A percentile compares a stretch with the other conserved stretches of the same genome.
phyloP scores from a whole-genome alignment of 2,329 filamentous ascomycete genomes.

The Graphiopsis chlorocephala region DNA sequence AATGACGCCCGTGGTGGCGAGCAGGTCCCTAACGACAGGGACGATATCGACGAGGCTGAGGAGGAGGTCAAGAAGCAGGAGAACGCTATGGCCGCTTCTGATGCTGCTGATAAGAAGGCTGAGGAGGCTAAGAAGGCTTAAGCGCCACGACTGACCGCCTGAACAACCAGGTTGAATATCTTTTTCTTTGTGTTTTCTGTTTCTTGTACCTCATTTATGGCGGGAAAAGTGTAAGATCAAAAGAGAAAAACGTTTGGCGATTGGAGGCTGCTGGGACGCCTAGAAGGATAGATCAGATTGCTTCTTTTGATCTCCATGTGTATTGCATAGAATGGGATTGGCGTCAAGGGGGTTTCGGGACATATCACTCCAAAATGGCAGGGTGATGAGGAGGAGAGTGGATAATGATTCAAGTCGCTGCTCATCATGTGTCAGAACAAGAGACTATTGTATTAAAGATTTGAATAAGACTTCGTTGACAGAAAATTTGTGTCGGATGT shows the following conservation, averaged over 20 bases:
- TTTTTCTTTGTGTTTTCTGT: neutral
- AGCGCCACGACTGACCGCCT: too few species aligned
- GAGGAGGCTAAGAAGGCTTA: constrained; percentile 13
- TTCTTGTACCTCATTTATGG: neutral
- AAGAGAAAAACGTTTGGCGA: neutral
- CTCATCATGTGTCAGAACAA: neutral
- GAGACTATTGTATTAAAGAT: neutral
- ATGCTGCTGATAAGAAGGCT: constrained; percentile 7
- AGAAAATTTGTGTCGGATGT: too few species aligned
- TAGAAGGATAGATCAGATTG: neutral
- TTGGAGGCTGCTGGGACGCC: neutral
- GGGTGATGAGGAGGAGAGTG: neutral
- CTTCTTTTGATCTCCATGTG: neutral
- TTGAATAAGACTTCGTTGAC: neutral
- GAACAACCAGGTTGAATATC: neutral
- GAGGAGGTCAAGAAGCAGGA: constrained; percentile 17
- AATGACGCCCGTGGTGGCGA: constrained; percentile 61
- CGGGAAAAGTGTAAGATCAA: neutral
- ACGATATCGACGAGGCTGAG: constrained; percentile 78
- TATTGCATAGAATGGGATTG: neutral
- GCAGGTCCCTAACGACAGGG: constrained; percentile 63
- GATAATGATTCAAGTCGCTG: neutral
- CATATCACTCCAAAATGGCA: neutral
- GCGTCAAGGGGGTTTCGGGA: neutral
- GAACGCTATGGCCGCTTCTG: constrained; percentile 7